These are phyloP conservation scores for Clitoria ternatea DNA, from an alignment of 306 rosid genomes.

Conservation along the genomic window DNA sequence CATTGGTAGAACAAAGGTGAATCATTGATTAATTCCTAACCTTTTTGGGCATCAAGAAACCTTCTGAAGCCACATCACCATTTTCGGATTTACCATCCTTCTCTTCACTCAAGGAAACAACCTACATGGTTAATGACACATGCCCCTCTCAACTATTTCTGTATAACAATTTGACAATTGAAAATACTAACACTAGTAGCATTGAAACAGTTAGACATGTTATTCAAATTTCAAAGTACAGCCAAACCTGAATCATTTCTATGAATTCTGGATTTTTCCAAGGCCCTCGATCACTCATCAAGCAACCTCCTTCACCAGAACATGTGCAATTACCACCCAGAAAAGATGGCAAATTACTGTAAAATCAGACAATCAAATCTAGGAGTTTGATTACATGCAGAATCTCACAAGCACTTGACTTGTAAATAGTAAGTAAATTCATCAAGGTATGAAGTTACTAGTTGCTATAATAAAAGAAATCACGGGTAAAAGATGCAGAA, in stretches of 20 bases:
- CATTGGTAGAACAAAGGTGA: not conserved
- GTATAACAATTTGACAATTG: not conserved
- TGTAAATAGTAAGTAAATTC: not conserved
- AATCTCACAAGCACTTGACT: not conserved
- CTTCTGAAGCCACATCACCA: constrained; percentile 20
- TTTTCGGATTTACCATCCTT: constrained; percentile 7
- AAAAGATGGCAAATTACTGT: constrained; percentile 80
- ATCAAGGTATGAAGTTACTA: not conserved
- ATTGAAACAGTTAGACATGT: not conserved
- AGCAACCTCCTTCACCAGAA: constrained; percentile 74
- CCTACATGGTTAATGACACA: constrained; percentile 37
- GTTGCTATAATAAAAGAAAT: not conserved
- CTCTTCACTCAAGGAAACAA: constrained; percentile 40
- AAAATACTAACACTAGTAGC: not conserved
- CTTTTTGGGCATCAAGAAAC: constrained; percentile 3
- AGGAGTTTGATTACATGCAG: not conserved
- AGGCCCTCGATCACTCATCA: constrained; percentile 81
- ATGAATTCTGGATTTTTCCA: constrained; percentile 63
- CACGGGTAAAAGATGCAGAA: not conserved
- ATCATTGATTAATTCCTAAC: constrained; percentile 29
- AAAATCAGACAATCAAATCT: constrained; percentile 1
- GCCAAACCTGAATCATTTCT: constrained; percentile 62
- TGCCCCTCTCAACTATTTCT: not conserved
- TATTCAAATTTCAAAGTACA: not conserved
- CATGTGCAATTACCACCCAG: constrained; percentile 84